A percentile compares a stretch with the other conserved stretches of the same genome.
These are phyloP conservation scores for Ceratocystis smalleyi DNA, from an alignment of 2,329 filamentous ascomycete species.

Conservation along the genomic window DNA sequence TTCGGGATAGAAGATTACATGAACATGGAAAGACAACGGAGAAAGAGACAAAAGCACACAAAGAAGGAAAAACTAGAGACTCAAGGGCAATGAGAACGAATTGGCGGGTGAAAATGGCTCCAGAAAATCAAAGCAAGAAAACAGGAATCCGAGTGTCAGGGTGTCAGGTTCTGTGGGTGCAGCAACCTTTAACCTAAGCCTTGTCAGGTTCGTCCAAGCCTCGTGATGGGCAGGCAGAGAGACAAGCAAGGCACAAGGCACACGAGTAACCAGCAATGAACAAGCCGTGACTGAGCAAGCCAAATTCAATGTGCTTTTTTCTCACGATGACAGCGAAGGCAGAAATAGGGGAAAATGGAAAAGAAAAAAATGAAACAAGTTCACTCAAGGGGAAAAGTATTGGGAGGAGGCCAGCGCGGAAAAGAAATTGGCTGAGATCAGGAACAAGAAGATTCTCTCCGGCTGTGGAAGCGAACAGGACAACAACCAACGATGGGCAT, in stretches of 20 bases:
- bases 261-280: background rate
- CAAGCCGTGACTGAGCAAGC: background rate
- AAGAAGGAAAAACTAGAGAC: background rate
- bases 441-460: constrained; percentile 3
- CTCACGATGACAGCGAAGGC: background rate
- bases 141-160: background rate
- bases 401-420: background rate
- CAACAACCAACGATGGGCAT: constrained; percentile 1
- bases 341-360: background rate
- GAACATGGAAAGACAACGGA: background rate
- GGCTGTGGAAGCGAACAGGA: constrained; percentile 2
- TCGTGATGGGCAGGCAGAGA: background rate
- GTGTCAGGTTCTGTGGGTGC: constrained; percentile 3
- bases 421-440: background rate
- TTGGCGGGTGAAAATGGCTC: background rate
- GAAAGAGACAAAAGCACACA: background rate
- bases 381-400: background rate
- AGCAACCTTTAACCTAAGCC: background rate
- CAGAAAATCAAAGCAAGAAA: background rate
- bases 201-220: constrained; percentile 1
- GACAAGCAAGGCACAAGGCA: background rate
- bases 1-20: background rate
- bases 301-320: background rate
- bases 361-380: background rate
- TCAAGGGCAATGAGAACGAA: background rate